These are phyloP conservation scores for Ophiostoma pallidulum DNA, from an alignment of 2,329 filamentous ascomycete species.

Conservation along the genomic window DNA sequence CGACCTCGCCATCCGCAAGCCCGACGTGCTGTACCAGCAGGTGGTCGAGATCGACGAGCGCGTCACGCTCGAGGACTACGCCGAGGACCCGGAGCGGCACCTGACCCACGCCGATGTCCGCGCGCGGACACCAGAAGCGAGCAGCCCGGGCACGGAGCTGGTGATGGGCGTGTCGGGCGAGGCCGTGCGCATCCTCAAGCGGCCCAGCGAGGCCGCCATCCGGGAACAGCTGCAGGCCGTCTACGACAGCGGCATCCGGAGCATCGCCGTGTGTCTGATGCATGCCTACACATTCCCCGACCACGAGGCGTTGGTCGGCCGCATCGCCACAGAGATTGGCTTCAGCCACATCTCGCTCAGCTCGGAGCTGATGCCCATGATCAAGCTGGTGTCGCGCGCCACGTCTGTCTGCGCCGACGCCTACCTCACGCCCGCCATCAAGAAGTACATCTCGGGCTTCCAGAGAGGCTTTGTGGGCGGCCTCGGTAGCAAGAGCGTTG, in stretches of 20 bases:
- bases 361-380: constrained; percentile 82
- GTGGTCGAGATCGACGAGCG: constrained; percentile 88
- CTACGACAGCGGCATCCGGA: constrained; percentile 61
- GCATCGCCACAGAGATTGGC: constrained; percentile 68
- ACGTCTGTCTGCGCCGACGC: constrained; percentile 73
- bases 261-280: constrained; percentile 84
- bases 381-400: constrained; percentile 66
- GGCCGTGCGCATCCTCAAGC: constrained; percentile 58
- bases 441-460: constrained; percentile 66
- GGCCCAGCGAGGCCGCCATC: constrained; percentile 49
- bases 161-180: constrained; percentile 67
- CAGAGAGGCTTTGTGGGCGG: constrained; percentile 72
- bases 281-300: constrained; percentile 86
- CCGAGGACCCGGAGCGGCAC: constrained; percentile 66
- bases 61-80: constrained; percentile 85
- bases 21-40: constrained; percentile 74
- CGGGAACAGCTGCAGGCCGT: constrained; percentile 54
- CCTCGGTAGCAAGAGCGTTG: constrained; percentile 63
- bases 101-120: constrained; percentile 45
- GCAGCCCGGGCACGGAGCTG: constrained; percentile 39
- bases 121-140: constrained; percentile 35
- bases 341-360: constrained; percentile 75
- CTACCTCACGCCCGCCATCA: constrained; percentile 70
- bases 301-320: constrained; percentile 71
- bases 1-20: constrained; percentile 76